Conservation (phyloP, 805 yeast species). For the Candida nanaspora region DNA sequence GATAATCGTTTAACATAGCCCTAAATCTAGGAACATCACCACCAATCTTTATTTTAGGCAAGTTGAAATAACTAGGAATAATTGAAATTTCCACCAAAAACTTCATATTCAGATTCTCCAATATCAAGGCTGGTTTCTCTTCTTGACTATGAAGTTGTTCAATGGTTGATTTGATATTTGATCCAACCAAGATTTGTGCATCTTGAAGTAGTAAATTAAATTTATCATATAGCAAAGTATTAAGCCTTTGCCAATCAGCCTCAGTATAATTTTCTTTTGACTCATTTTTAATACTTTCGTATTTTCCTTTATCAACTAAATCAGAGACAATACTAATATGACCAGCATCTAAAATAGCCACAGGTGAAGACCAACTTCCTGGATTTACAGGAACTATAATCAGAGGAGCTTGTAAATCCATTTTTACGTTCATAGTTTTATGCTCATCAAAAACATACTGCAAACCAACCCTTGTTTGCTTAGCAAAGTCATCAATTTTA, state of each 20-base stretch:
- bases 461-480: constrained; percentile 84
- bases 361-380: constrained; percentile 73
- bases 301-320: constrained; percentile 60
- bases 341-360: constrained; percentile 92
- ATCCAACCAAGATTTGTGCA: constrained; percentile 84
- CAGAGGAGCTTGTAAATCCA: constrained; percentile 92
- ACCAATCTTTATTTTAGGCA: constrained; percentile 66
- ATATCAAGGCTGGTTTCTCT: constrained; percentile 48
- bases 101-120: constrained; percentile 71
- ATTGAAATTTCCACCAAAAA: constrained; percentile 77
- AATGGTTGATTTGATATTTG: constrained; percentile 71
- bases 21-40: constrained; percentile 71
- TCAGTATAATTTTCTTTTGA: constrained; percentile 43
- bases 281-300: constrained; percentile 63
- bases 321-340: constrained; percentile 82
- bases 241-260: constrained; percentile 71
- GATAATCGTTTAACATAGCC: constrained; percentile 77
- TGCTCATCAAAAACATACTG: constrained; percentile 94
- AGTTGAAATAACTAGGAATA: constrained; percentile 66
- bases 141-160: constrained; percentile 51
- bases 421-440: constrained; percentile 75
- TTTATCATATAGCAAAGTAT: constrained; percentile 82
- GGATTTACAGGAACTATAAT: constrained; percentile 83
- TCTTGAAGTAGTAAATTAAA: constrained; percentile 72
- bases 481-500: constrained; percentile 83